Base-by-base conservation (phyloP, 495 filamentous ascomycete genomes). In the Saxophila tyrrhenica region DNA sequence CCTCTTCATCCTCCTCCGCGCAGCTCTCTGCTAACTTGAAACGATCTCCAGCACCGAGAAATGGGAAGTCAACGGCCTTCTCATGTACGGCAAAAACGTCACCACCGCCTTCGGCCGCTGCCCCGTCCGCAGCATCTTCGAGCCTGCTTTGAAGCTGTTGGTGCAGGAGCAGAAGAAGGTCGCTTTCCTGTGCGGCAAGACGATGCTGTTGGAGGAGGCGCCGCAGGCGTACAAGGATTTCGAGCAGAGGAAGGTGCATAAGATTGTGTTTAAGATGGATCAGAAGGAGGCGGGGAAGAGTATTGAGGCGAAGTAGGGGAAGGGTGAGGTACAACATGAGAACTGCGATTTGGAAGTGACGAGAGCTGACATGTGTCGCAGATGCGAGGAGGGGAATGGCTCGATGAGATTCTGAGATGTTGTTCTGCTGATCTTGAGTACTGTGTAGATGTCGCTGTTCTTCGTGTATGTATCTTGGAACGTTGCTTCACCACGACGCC, bases 71-170 rank as follows among this genome's bases (percentile, higher is more conserved):
- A 79, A 71, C 45, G 89, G 87, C 9, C 79, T 74, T 56, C 78
- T 95, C 62, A 89, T 85, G 15, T 96, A 96, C 66, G 78, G 78
- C 44, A 96, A 96, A 73, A 98, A 96, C 63, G 55, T 96, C 55
- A 82, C 78, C 49, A 64, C 96, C n/a, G 87, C 95, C 62, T 95
- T 95, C 82, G 92, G 91, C 29, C 77, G 92, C 50, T 98, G 92
- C 67, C 91, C 91, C 7, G 92, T 98, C 11, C 74, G 88, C 47
- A 86, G 84, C 39, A 83, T 96, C 51, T 89, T 92, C 57, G 72
- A 79, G 19, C 77, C 87, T 54, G 89, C 92, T 5, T 67, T 96
- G 50, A 78, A 82, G 51, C 75, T 89, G 52, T 65, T 98, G 61
- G 83, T 82, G 66, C 79, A 84, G 72, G 91, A 89, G 58, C 87